Conservation (phyloP, 1,284 basidiomycete genomes). For the Fomes fomentarius region DNA sequence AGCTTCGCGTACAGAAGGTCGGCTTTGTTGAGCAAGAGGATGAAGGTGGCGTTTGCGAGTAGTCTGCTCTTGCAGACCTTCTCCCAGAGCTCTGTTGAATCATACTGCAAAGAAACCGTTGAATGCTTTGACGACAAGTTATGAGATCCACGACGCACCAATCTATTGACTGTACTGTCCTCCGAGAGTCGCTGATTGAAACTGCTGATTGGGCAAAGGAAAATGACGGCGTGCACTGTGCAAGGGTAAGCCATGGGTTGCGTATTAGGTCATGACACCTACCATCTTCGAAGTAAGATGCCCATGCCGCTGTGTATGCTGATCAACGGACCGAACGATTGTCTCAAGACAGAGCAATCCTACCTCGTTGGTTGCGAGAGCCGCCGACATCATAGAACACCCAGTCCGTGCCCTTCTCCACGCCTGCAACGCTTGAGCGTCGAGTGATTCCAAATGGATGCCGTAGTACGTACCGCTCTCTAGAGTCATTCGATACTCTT, state of each 20-base stretch:
- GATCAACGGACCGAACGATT: not conserved
- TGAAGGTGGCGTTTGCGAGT: slow-evolving; percentile 52
- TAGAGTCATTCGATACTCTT: slow-evolving; percentile 59
- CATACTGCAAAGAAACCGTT: slow-evolving; percentile 38
- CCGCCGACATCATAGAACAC: slow-evolving; percentile 68
- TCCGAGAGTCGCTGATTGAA: slow-evolving; percentile 64
- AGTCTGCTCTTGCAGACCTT: slow-evolving; percentile 58
- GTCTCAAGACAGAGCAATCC: slow-evolving; percentile 1
- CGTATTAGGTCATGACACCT: slow-evolving; percentile 14
- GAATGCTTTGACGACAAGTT: not conserved
- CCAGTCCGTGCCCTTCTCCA: slow-evolving; percentile 52
- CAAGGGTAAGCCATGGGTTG: not conserved
- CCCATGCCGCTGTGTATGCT: slow-evolving; percentile 51
- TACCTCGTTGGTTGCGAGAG: slow-evolving; percentile 56
- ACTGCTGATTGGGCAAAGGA: slow-evolving; percentile 62
- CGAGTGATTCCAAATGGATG: not conserved
- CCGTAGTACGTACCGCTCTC: slow-evolving; percentile 42
- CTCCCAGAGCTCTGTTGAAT: slow-evolving; percentile 62
- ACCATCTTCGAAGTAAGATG: slow-evolving; percentile 68
- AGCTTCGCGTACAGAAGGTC: slow-evolving; percentile 60
- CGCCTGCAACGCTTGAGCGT: slow-evolving; percentile 8
- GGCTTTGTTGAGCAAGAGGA: slow-evolving; percentile 64
- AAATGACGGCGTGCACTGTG: slow-evolving; percentile 59
- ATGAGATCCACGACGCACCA: slow-evolving; percentile 37
- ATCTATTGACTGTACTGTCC: slow-evolving; percentile 54